Evolutionary conservation across 352 stramenopile species (phyloP), one percentile per base, ranked within the genome.

Genomic region (Sclerospora graminicola): DNA sequence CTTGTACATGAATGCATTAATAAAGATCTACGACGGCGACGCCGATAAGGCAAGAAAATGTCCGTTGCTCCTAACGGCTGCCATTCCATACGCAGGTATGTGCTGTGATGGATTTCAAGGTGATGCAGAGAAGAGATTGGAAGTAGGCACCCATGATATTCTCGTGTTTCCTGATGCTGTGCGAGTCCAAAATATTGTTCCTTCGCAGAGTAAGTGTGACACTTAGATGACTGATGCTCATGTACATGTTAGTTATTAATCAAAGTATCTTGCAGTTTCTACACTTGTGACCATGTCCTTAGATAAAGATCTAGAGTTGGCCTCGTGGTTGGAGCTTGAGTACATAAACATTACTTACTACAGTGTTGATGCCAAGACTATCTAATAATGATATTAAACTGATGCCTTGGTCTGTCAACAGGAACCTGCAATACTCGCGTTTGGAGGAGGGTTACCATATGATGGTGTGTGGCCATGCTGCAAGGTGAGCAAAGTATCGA

Each of bases 131-230:
- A 35, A 42, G 4, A 20, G 21, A 8, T 14, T 36, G 16, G 41
- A 58, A 21, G 42, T 56, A 20, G 42, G 41, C 2, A 42, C 49
- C 2, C 77, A 89, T 42, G 77, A 89, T 35, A 47, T 85, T 21
- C 48, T 89, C 19, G 60, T 89, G 31, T 85, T 86, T 37, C 77
- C 77, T 1, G 73, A 86, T n/a, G 60, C 58, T 14, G 41, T 89
- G 35, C 74, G 69, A 19, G 44, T 86, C 4, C 54, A 77, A 24
- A 57, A 79, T 39, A 53, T 89, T n/a, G 39, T 57, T 4, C 35
- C 57, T 15, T 48, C 43, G 0, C 49, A 83, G 27, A 69, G 77
- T 86, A 57, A 31, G 64, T 61, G 6, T 2, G 5, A 37, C 8
- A 10, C 0, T 8, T 35, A 11, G 6, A 24, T 45, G 5, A 11